Evolutionary conservation across 495 filamentous ascomycete species (phyloP).

Genomic region (Entonaema liquescens): DNA sequence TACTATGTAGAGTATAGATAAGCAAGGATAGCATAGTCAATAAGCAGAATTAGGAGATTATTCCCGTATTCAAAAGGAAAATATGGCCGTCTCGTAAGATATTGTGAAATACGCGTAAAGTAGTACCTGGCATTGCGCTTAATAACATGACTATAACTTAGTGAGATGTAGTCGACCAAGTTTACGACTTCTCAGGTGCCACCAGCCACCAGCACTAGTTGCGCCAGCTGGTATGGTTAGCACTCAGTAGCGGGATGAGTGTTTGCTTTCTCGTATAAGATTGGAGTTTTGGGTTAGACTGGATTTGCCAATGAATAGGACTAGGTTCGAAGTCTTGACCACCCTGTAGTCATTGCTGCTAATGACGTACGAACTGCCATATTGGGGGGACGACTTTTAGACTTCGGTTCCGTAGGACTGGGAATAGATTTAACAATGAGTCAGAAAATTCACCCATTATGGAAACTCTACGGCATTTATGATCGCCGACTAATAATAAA

Average conservation of each 20-base stretch:
- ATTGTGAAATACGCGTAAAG: neutral
- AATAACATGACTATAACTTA: neutral
- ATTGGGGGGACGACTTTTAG: neutral
- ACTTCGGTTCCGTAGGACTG: slow-evolving; percentile 22
- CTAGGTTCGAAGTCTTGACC: neutral
- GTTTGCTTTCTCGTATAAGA: slow-evolving; percentile 1
- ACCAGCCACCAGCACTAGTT: neutral
- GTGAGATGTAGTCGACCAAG: neutral
- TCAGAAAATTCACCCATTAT: neutral
- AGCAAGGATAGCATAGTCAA: neutral
- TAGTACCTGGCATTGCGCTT: neutral
- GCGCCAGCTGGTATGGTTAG: neutral
- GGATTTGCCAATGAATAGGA: neutral
- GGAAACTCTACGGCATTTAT: slow-evolving; percentile 12
- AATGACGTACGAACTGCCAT: slow-evolving; percentile 17
- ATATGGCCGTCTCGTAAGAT: neutral
- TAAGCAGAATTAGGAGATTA: neutral
- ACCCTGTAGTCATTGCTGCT: slow-evolving; percentile 5
- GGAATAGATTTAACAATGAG: slow-evolving; percentile 6
- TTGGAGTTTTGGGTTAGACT: neutral
- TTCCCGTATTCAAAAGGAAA: neutral
- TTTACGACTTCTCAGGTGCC: neutral
- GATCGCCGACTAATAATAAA: slow-evolving; percentile 33
- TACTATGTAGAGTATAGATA: neutral
- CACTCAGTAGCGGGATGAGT: neutral